Evolutionary conservation across 495 filamentous ascomycete species (phyloP), one percentile per base, ranked within the genome.

Genomic region (Penicillium simplicissimum): DNA sequence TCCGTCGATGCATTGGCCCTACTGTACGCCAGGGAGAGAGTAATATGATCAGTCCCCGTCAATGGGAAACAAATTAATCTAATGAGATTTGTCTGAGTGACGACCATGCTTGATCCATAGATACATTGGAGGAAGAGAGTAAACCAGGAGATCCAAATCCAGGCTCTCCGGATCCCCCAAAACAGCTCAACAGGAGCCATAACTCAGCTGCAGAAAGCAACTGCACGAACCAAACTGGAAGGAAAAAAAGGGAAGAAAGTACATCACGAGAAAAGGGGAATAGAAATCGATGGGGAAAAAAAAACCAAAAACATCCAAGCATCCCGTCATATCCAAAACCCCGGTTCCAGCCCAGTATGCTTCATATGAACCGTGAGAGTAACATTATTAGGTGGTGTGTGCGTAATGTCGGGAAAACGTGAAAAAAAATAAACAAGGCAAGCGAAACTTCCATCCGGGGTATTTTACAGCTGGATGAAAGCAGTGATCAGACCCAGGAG

Each of bases 381-480:
- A 42, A 42, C 65, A 48, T 67, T n/a, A 71, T 61, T 76, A 79
- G 48, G 37, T 59, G 21, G 19, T 55, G 55, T 60, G 59, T 75
- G 51, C 51, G 33, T 11, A 63, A 54, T 13, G 37, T 62, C 11
- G 36, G 63, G 47, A 40, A 48, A 59, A 57, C 53, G 40, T 42
- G 23, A 58, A 56, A 60, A 37, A 48, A 52, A 47, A 37, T 53
- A 31, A 57, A 31, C 28, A 59, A 52, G 37, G 47, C 25, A 2
- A 25, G 47, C 47, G 21, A 51, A 51, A 8, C 3, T 48, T 21
- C 25, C 10, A 4, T 17, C 37, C 9, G 28, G 2, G 34, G 19
- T 55, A 31, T 19, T 52, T 67, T 68, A 79, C 66, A 79, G 63
- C 66, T 76, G 72, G 53, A 79, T 49, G 63, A 78, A 67, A 40